Evolutionary conservation across 2,329 filamentous ascomycete genomes (phyloP).

Genomic region (Ciborinia camelliae): DNA sequence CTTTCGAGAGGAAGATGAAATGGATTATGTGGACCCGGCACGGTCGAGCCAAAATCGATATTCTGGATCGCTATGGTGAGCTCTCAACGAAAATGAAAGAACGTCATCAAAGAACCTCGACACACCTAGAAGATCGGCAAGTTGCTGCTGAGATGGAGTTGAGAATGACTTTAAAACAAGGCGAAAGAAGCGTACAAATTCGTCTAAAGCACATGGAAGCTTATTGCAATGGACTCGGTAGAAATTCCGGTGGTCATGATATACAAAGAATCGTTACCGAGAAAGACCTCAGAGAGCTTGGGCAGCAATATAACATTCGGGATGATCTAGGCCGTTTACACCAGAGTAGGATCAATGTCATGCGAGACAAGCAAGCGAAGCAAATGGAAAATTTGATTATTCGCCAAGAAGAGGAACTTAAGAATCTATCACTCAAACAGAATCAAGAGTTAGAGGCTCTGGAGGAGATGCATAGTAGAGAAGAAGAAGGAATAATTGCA

Average conservation of each 20-base stretch:
- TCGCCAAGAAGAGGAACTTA: conserved; percentile 52
- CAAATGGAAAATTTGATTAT: conserved; percentile 57
- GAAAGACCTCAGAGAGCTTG: conserved; percentile 55
- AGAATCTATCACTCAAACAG: conserved; percentile 46
- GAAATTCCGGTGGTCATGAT: conserved; percentile 40
- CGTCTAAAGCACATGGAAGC: conserved; percentile 64
- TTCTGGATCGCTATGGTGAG: conserved; percentile 48
- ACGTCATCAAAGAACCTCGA: conserved; percentile 50
- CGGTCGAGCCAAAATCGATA: conserved; percentile 44
- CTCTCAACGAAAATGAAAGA: conserved; percentile 52
- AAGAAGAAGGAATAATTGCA: conserved; percentile 48
- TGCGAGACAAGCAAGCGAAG: conserved; percentile 62
- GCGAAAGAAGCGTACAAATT: conserved; percentile 54
- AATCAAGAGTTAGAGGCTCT: conserved; percentile 49
- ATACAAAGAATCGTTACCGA: conserved; percentile 56
- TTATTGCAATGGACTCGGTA: conserved; percentile 56
- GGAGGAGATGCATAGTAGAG: conserved; percentile 46
- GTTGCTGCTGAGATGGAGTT: conserved; percentile 62
- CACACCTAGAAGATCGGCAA: conserved; percentile 58
- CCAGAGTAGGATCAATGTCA: conserved; percentile 59
- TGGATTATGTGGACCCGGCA: conserved; percentile 52
- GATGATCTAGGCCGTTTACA: conserved; percentile 59
- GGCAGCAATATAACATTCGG: conserved; percentile 58
- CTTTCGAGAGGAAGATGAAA: conserved; percentile 48
- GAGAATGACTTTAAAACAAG: conserved; percentile 51